Percentiles rank a stretch among this genome's conserved stretches.
Evolutionary conservation across 257 asterid species (phyloP).

Genomic region (Solanum paucissectum): DNA sequence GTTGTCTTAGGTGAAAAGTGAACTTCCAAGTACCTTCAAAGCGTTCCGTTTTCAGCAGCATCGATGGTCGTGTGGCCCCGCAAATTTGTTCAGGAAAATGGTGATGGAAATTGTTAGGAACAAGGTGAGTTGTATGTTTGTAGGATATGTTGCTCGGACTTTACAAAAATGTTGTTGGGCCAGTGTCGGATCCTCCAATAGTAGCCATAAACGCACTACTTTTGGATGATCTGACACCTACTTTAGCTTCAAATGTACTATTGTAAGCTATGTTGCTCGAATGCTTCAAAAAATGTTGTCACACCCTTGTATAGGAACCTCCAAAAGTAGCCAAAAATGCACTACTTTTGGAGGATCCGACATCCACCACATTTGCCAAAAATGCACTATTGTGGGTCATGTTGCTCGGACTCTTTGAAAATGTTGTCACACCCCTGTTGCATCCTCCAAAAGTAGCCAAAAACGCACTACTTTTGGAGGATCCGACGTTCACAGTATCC

Average conservation of each 20-base stretch:
- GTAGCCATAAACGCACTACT: background rate
- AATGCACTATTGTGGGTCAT: background rate
- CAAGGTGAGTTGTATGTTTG: slow-evolving; percentile 38
- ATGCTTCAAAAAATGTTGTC: background rate
- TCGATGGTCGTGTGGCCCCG: slow-evolving; percentile 98
- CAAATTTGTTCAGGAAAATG: slow-evolving; percentile 89
- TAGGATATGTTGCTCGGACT: background rate
- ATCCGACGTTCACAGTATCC: background rate
- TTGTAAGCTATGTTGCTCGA: no score
- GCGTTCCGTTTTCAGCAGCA: slow-evolving; percentile 97
- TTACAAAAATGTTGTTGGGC: background rate
- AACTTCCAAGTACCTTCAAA: slow-evolving; percentile 89
- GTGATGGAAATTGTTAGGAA: slow-evolving; percentile 65
- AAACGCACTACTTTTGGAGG: background rate
- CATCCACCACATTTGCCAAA: background rate
- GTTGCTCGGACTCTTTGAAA: background rate
- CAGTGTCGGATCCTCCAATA: background rate
- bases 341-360: background rate
- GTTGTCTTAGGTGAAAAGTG: slow-evolving; percentile 57
- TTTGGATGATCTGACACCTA: background rate
- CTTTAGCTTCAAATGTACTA: background rate
- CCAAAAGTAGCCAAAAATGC: background rate
- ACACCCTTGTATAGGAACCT: background rate
- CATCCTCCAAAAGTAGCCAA: background rate
- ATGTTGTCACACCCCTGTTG: background rate